Conservation (phyloP, 2,329 filamentous ascomycete genomes). For the Fusarium sp. region DNA sequence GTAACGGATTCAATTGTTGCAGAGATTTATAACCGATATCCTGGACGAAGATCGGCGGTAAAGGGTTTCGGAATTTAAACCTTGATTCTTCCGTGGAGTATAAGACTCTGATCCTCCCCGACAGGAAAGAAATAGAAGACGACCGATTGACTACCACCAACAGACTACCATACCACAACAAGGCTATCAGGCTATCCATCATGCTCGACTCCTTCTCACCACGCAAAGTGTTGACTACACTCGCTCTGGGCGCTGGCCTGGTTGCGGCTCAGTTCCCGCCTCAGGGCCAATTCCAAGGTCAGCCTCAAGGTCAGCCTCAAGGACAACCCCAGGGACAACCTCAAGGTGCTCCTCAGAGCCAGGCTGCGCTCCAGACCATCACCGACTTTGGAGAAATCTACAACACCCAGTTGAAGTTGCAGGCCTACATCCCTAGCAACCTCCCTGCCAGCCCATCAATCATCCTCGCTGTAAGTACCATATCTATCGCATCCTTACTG, state of each 20-base stretch:
- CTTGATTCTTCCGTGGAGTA: background rate
- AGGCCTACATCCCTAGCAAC: slow-evolving; percentile 10
- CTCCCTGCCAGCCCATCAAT: slow-evolving; percentile 7
- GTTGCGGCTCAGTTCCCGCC: slow-evolving; percentile 1
- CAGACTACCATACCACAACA: background rate
- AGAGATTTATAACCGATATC: background rate
- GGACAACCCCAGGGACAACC: too few species aligned
- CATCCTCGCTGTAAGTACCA: slow-evolving; percentile 7
- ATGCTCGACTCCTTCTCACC: slow-evolving; percentile 13
- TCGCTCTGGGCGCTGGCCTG: slow-evolving; percentile 9
- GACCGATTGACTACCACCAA: background rate
- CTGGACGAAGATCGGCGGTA: slow-evolving; percentile 2
- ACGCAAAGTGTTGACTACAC: background rate
- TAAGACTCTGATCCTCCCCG: background rate
- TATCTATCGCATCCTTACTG: accelerated
- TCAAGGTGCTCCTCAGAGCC: too few species aligned
- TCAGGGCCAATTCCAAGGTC: too few species aligned
- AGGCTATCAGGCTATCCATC: background rate
- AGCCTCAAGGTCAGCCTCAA: background rate
- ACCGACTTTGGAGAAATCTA: slow-evolving; percentile 10
- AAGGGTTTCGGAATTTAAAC: background rate
- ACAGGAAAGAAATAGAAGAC: accelerated
- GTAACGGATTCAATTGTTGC: background rate
- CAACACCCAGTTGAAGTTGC: background rate
- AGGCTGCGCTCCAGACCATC: slow-evolving; percentile 10